phyloP scores from a whole-genome alignment of 352 stramenopile species.

The Pythium grandisporangium region DNA sequence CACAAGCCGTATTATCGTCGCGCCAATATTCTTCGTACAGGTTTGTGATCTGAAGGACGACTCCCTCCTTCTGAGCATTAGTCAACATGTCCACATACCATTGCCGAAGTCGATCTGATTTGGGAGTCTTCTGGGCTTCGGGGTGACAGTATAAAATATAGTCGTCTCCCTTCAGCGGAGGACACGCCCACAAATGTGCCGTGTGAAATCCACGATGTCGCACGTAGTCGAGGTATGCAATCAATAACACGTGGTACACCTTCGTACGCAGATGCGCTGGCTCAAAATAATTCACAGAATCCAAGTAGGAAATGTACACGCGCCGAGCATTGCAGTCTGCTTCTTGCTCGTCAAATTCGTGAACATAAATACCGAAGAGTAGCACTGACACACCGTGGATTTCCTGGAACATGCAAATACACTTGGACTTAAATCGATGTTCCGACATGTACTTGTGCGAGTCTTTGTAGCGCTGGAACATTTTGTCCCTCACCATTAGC shows the following conservation, averaged over 20 bases:
- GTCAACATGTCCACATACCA: slow-evolving; percentile 93
- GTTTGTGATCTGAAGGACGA: slow-evolving; percentile 93
- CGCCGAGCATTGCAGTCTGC: slow-evolving; percentile 91
- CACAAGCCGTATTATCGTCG: slow-evolving; percentile 77
- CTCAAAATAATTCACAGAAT: slow-evolving; percentile 99
- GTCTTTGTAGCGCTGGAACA: slow-evolving; percentile 93
- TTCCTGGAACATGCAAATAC: slow-evolving; percentile 99
- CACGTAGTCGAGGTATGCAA: slow-evolving; percentile 98
- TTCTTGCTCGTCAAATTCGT: slow-evolving; percentile 98
- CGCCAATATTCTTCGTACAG: slow-evolving; percentile 95
- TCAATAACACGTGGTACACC: slow-evolving; percentile 98
- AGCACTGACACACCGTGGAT: slow-evolving; percentile 99
- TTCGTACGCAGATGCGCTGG: slow-evolving; percentile 95
- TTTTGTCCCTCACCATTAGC: slow-evolving; percentile 92
- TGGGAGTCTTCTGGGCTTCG: slow-evolving; percentile 97
- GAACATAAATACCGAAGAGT: slow-evolving; percentile 99
- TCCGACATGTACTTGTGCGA: slow-evolving; percentile 84
- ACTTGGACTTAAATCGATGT: slow-evolving; percentile 95
- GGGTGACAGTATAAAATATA: slow-evolving; percentile 99
- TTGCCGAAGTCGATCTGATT: slow-evolving; percentile 95
- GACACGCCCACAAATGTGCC: slow-evolving; percentile 99
- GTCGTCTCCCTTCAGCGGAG: slow-evolving; percentile 98
- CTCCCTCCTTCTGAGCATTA: slow-evolving; percentile 77
- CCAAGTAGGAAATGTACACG: slow-evolving; percentile 99
- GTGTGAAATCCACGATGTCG: slow-evolving; percentile 96